Base-by-base conservation (phyloP, 2,329 filamentous ascomycete genomes). In the Xylariaceae sp. region DNA sequence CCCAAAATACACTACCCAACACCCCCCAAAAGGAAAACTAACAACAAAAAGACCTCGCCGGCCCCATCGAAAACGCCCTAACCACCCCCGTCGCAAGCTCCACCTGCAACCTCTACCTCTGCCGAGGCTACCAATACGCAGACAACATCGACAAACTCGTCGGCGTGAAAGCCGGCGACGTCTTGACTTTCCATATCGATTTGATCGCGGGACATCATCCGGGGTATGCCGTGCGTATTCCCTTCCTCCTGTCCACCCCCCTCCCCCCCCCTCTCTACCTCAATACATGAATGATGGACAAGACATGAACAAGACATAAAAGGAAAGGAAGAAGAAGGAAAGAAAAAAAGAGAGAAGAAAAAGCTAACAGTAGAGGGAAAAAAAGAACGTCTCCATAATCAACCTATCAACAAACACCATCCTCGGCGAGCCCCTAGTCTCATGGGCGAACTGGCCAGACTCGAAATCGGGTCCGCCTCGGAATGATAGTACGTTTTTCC, bases 331-430 rank as follows among this genome's bases (percentile, higher is more conserved):
- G n/a, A n/a, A n/a, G n/a, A n/a, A n/a, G n/a, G n/a, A n/a, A 18
- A 18, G 17, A 18, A 18, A 18, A 18, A 18, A 10, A 39, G 10
- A 7, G 35, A 39, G 37, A 39, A 8, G 6, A 8, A 11, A 2
- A 7, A 39, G 4, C 45, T 48, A 9, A 30, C 10, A 6, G 7
- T 4, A 11, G 2, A 61, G 5, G 23, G 5, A 30, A 30, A 17
- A 17, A 17, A 65, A 75, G 66, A 82, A 82, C 67, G 75, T 82
- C 57, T 78, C 77, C 42, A 75, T 82, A 52, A 72, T 83, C 58
- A 73, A 79, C 64, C 73, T 75, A 15, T 71, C 72, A 15, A 73
- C 74, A 49, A 77, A 83, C 70, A 74, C 68, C 9, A 69, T 82
- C 58, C 75, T 85, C 42, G 81, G 79, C 15, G 62, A 72, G 56